Evolutionary conservation across 495 filamentous ascomycete genomes (phyloP).

Genomic region (Oidiodendron maius): DNA sequence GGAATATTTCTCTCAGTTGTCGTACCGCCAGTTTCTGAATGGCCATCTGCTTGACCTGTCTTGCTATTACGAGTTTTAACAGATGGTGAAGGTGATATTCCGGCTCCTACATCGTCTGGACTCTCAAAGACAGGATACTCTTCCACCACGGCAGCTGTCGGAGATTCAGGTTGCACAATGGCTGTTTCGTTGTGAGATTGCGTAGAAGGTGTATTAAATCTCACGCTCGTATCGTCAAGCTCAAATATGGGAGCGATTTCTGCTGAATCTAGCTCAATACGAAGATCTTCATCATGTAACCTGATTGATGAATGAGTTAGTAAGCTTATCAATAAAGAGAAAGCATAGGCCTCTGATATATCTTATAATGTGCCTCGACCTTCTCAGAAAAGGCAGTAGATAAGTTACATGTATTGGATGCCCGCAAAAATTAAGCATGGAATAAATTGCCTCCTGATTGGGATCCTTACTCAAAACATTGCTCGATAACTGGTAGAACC

Average conservation of each 20-base stretch:
- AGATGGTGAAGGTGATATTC: neutral
- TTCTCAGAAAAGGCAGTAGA: too few relatives aligned
- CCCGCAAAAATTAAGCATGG: too few relatives aligned
- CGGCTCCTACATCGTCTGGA: constrained; percentile 14
- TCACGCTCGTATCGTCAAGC: constrained; percentile 10
- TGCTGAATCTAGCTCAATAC: constrained; percentile 13
- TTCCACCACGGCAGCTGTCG: neutral
- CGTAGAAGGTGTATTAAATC: too few relatives aligned
- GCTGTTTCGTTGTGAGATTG: too few relatives aligned
- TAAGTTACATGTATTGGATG: too few relatives aligned
- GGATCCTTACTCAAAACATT: constrained; percentile 22
- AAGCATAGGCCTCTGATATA: too few relatives aligned
- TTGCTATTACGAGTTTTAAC: neutral
- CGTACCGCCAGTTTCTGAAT: neutral
- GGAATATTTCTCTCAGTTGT: neutral
- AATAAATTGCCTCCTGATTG: too few relatives aligned
- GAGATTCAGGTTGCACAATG: too few relatives aligned
- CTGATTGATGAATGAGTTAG: too few relatives aligned
- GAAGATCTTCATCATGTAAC: constrained; percentile 13
- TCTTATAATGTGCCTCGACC: too few relatives aligned
- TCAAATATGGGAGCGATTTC: constrained; percentile 11
- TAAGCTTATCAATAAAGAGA: too few relatives aligned
- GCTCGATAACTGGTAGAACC: constrained; percentile 16
- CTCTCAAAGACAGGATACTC: constrained; percentile 11
- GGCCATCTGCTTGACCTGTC: too few relatives aligned